Evolutionary conservation across 495 filamentous ascomycete species (phyloP).

Genomic region (Lophium mytilinum): DNA sequence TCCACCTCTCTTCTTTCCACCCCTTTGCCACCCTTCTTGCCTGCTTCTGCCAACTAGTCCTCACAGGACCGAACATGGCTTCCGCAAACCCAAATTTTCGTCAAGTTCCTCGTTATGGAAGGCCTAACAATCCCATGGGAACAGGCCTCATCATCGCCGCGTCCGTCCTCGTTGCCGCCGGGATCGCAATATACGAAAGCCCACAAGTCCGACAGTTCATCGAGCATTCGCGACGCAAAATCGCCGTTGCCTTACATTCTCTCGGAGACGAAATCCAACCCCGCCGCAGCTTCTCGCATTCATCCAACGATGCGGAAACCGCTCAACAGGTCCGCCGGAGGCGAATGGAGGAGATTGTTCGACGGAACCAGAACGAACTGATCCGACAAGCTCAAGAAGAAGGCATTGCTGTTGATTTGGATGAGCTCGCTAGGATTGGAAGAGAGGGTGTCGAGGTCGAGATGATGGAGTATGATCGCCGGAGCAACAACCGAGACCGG

Average conservation of each 20-base stretch:
- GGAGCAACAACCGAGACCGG: not conserved
- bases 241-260: conserved; percentile 67
- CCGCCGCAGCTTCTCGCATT: conserved; percentile 12
- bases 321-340: conserved; percentile 62
- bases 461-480: conserved; percentile 8
- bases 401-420: conserved; percentile 39
- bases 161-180: conserved; percentile 68
- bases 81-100: conserved; percentile 3
- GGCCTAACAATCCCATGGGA: conserved; percentile 8
- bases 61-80: conserved; percentile 2
- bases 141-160: conserved; percentile 70
- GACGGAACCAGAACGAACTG: conserved; percentile 46
- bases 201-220: conserved; percentile 72
- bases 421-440: conserved; percentile 23
- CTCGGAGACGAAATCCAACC: conserved; percentile 71
- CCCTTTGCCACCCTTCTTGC: not conserved
- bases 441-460: conserved; percentile 9
- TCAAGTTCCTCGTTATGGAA: not conserved
- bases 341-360: conserved; percentile 66
- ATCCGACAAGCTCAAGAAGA: conserved; percentile 34
- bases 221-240: conserved; percentile 65
- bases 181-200: conserved; percentile 77
- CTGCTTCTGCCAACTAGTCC: conserved; percentile 7
- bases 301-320: conserved; percentile 30
- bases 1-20: not conserved